Percentiles rank a stretch among this genome's conserved stretches.
These are phyloP conservation scores for Russula dissimulans DNA, from an alignment of 768 basidiomycete genomes.

Conservation along the genomic window DNA sequence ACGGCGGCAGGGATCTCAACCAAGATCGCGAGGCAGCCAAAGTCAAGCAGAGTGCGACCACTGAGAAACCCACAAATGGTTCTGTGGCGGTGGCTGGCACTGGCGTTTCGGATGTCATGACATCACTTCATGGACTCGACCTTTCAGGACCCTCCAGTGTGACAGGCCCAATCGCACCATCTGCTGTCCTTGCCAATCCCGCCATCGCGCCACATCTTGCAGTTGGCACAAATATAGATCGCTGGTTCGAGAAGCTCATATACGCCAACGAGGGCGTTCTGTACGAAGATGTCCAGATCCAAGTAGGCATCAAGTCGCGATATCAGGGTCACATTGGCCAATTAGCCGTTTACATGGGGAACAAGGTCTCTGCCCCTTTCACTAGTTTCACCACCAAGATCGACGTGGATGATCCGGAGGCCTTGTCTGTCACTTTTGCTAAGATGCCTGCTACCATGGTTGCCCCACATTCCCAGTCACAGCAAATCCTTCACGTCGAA, in stretches of 20 bases:
- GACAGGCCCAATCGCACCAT: conserved; percentile 20
- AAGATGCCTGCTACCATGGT: conserved; percentile 85
- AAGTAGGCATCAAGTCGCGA: conserved; percentile 92
- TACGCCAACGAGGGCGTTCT: conserved; percentile 80
- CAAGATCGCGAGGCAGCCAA: conserved; percentile 59
- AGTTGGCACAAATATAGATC: conserved; percentile 64
- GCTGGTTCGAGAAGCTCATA: conserved; percentile 81
- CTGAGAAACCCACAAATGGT: conserved; percentile 25
- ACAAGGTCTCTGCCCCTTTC: conserved; percentile 85
- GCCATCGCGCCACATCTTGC: conserved; percentile 43
- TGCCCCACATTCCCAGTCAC: conserved; percentile 75
- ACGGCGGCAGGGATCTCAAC: conserved; percentile 90
- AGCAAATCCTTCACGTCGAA: conserved; percentile 89
- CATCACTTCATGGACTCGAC: conserved; percentile 78
- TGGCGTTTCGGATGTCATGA: conserved; percentile 49
- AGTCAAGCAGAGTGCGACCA: conserved; percentile 24
- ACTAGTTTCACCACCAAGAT: conserved; percentile 84
- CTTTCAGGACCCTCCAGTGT: conserved; percentile 32
- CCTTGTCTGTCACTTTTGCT: conserved; percentile 74
- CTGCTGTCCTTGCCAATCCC: conserved; percentile 3
- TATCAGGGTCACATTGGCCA: conserved; percentile 94
- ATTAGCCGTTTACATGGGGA: conserved; percentile 90
- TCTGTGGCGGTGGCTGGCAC: conserved; percentile 27
- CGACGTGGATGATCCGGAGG: conserved; percentile 61
- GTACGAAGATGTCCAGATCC: conserved; percentile 92